These are phyloP conservation scores for Trypanosoma boissoni DNA, from an alignment of 208 protist genomes.

Conservation along the genomic window DNA sequence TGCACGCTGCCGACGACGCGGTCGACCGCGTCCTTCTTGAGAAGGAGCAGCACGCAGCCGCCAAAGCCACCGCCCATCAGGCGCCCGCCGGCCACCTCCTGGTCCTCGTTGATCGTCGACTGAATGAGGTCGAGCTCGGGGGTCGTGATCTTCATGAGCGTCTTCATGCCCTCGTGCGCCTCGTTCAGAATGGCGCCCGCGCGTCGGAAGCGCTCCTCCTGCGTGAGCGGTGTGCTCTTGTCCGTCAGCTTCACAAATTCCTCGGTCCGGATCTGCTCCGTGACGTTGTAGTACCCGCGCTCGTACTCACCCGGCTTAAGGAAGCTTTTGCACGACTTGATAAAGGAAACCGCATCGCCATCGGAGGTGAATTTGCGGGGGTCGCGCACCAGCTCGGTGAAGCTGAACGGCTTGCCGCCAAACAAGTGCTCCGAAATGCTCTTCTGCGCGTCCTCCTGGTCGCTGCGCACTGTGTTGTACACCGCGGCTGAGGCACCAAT, in stretches of 20 bases:
- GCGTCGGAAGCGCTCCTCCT: slow-evolving; percentile 39
- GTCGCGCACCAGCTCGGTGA: slow-evolving; percentile 62
- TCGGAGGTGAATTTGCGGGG: slow-evolving; percentile 43
- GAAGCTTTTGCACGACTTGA: slow-evolving; percentile 39
- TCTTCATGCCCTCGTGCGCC: slow-evolving; percentile 64
- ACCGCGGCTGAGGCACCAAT: slow-evolving; percentile 39
- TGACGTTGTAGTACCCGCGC: slow-evolving; percentile 64
- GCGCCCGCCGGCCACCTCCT: slow-evolving; percentile 71
- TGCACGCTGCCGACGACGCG: slow-evolving; percentile 45
- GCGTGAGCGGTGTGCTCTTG: slow-evolving; percentile 27
- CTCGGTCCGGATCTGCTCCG: slow-evolving; percentile 64
- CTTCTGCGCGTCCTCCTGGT: slow-evolving; percentile 64
- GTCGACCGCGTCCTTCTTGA: slow-evolving; percentile 45
- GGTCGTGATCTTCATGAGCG: slow-evolving; percentile 73
- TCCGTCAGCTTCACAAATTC: slow-evolving; percentile 56
- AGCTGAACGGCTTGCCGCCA: slow-evolving; percentile 48
- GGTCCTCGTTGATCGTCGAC: slow-evolving; percentile 45
- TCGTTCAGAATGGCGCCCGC: slow-evolving; percentile 63
- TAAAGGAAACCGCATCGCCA: slow-evolving; percentile 39
- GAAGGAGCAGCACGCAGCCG: slow-evolving; percentile 76
- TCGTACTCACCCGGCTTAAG: slow-evolving; percentile 56
- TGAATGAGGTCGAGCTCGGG: slow-evolving; percentile 82
- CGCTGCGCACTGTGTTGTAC: slow-evolving; percentile 68
- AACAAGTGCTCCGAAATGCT: slow-evolving; percentile 52
- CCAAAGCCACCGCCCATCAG: slow-evolving; percentile 92